phyloP scores from a whole-genome alignment of 768 basidiomycete genomes.

The Boletus fagicola region DNA sequence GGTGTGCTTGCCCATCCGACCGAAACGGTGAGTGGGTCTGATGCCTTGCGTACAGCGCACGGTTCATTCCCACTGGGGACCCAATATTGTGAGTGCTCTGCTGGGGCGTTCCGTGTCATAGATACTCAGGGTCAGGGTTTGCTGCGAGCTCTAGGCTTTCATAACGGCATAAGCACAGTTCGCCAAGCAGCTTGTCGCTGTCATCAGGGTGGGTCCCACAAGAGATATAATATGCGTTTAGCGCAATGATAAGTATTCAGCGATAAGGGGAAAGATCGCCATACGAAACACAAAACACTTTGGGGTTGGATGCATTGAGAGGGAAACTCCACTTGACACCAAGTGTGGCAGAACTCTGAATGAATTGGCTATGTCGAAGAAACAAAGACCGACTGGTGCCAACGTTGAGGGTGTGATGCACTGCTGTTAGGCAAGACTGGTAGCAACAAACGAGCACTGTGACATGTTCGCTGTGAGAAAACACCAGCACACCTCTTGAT shows the following conservation, averaged over 20 bases:
- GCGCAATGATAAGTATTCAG: background rate
- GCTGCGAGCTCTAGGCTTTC: conserved; percentile 15
- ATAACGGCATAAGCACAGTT: background rate
- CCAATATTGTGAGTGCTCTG: background rate
- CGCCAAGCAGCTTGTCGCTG: background rate
- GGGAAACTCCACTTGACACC: background rate
- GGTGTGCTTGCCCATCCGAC: background rate
- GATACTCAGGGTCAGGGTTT: conserved; percentile 22
- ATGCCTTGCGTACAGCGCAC: conserved; percentile 15
- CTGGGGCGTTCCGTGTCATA: conserved; percentile 1
- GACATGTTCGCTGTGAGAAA: background rate
- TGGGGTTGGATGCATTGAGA: background rate
- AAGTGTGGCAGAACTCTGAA: background rate
- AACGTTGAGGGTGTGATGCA: background rate
- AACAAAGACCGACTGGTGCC: background rate
- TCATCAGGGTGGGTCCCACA: conserved; percentile 2
- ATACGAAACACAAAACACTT: no score
- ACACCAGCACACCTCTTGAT: background rate
- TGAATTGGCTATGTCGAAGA: background rate
- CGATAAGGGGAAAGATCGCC: background rate
- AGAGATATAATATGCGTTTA: background rate
- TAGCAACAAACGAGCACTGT: background rate
- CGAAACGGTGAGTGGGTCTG: conserved; percentile 1
- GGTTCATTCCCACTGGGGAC: conserved; percentile 4
- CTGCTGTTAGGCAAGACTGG: background rate